Evolutionary conservation across 441 rosid genomes (phyloP), one percentile per base, ranked within the genome.

Genomic region (Codiaeum variegatum): DNA sequence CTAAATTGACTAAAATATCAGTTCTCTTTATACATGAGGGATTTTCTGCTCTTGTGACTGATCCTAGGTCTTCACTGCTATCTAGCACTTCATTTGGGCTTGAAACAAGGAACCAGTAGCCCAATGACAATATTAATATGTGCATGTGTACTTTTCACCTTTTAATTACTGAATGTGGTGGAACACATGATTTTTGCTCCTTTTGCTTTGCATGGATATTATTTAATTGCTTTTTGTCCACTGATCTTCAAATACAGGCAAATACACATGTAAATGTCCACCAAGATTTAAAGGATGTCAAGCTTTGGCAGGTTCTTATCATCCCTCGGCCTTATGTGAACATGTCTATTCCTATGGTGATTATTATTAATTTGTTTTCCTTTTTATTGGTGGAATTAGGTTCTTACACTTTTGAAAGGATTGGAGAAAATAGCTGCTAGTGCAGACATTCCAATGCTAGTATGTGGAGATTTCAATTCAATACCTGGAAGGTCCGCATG

Each of bases 401-500:
- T 96, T 46, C 99, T 90, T 74, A 96, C 99, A 6, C 94, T 96
- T 47, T 74, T 96, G 73, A 96, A 96, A 81, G 99, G 99, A 65
- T 84, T 96, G 83, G 98, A 96, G 81, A 96, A 96, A 81, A 91
- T 96, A 73, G 98, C 97, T 46, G 96, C 96, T 21, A 96, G 99
- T 71, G 99, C 99, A 11, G 97, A 96, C 84, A 93, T 96, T 77
- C 99, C 99, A 36, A 96, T 96, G 98, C 67, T 96, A 82, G 97
- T 96, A 32, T 96, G 97, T 86, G 99, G 99, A 62, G 99, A 96
- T 86, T 96, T 96, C 76, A 89, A 88, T 81, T 91, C 99, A 3
- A 78, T 85, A 71, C 98, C 99, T 38, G 97, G 96, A 76, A 96
- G 99, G 98, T 89, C 69, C 49, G 87, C 80, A 52, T 66, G 62